Evolutionary conservation across 1,284 basidiomycete species (phyloP).

Genomic region (Trametes sp.): DNA sequence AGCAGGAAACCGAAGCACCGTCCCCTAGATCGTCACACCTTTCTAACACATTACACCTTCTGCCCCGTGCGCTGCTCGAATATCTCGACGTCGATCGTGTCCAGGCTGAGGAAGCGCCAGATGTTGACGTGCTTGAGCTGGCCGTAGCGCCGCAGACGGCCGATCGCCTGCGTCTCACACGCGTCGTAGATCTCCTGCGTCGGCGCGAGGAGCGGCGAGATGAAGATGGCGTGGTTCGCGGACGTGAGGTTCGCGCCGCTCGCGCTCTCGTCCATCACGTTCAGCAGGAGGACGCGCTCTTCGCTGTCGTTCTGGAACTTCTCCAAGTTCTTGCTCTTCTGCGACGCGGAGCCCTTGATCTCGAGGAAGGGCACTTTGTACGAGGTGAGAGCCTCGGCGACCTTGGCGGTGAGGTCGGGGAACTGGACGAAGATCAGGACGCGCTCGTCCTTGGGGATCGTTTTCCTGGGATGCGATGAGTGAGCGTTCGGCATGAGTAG

Average conservation of each 20-base stretch:
- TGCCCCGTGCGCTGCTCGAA: constrained; percentile 57
- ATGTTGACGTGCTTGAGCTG: constrained; percentile 84
- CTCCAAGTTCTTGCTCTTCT: constrained; percentile 83
- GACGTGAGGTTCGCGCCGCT: constrained; percentile 93
- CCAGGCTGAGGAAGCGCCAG: constrained; percentile 80
- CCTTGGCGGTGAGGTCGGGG: constrained; percentile 90
- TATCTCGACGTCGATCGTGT: constrained; percentile 90
- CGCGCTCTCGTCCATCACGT: constrained; percentile 93
- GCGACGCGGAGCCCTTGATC: constrained; percentile 80
- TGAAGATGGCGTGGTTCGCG: constrained; percentile 95
- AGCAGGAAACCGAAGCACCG: too few relatives aligned
- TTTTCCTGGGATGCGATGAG: constrained; percentile 52
- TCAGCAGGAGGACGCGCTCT: constrained; percentile 86
- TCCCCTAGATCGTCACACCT: neutral
- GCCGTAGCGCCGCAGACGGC: constrained; percentile 87
- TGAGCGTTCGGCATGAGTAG: neutral
- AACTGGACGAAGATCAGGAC: constrained; percentile 95
- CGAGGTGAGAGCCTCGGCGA: constrained; percentile 80
- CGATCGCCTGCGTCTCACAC: constrained; percentile 90
- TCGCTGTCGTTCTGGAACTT: constrained; percentile 82
- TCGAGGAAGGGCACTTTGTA: constrained; percentile 82
- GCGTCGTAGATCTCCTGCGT: constrained; percentile 86
- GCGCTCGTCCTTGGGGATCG: constrained; percentile 79
- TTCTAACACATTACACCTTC: constrained; percentile 29
- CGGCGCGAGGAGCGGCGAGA: constrained; percentile 86